Evolutionary conservation across 2,329 filamentous ascomycete genomes (phyloP).

Genomic region (Fusarium buharicum): DNA sequence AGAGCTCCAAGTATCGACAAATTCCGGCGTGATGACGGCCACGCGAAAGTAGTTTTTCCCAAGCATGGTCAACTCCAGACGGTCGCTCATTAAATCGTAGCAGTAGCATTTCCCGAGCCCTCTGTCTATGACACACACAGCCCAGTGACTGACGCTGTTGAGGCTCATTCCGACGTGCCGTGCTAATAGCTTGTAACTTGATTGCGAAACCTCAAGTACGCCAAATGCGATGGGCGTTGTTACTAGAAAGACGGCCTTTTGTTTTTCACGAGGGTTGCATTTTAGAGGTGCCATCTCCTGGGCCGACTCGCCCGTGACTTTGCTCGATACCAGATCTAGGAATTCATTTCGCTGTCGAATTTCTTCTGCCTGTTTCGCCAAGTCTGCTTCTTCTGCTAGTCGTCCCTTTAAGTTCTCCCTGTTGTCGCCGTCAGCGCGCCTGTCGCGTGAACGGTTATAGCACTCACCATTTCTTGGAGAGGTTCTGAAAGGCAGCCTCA

Average conservation of each 20-base stretch:
- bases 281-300: conserved; percentile 36
- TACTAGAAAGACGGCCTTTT: conserved; percentile 41
- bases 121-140: conserved; percentile 41
- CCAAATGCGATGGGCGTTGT: conserved; percentile 42
- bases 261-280: conserved; percentile 27
- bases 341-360: conserved; percentile 39
- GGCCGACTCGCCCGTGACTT: conserved; percentile 36
- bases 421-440: background rate
- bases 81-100: conserved; percentile 44
- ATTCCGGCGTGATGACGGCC: conserved; percentile 30
- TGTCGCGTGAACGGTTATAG: background rate
- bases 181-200: conserved; percentile 38
- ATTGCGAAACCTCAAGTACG: conserved; percentile 34
- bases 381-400: conserved; percentile 6
- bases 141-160: conserved; percentile 44
- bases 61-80: conserved; percentile 37
- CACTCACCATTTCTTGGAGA: conserved; percentile 36
- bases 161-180: conserved; percentile 42
- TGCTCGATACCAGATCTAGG: conserved; percentile 23
- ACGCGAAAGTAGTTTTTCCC: conserved; percentile 44
- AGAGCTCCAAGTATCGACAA: conserved; percentile 42
- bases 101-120: conserved; percentile 36
- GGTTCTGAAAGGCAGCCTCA: conserved; percentile 32
- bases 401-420: conserved; percentile 29
- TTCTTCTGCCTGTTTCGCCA: conserved; percentile 21